Evolutionary conservation across 495 filamentous ascomycete species (phyloP).

Genomic region (Massariosphaeria phaeospora): DNA sequence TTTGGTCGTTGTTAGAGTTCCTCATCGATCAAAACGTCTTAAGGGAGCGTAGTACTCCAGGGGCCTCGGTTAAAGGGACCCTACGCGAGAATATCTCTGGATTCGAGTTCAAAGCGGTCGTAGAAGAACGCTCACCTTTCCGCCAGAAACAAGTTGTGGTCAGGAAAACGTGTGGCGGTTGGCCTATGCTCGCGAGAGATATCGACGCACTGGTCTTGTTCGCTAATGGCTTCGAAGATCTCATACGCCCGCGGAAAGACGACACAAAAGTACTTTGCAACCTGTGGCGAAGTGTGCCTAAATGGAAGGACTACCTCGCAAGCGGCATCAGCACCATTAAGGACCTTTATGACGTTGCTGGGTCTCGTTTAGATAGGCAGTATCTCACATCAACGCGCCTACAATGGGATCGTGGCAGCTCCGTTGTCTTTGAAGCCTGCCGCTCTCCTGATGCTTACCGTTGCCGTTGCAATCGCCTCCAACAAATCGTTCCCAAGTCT

Average conservation of each 20-base stretch:
- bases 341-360: conserved; percentile 28
- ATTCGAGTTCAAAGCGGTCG: conserved; percentile 31
- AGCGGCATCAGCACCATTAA: conserved; percentile 17
- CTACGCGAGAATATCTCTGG: conserved; percentile 16
- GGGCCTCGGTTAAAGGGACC: conserved; percentile 10
- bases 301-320: conserved; percentile 30
- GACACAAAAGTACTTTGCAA: conserved; percentile 14
- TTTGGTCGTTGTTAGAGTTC: conserved; percentile 33
- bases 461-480: conserved; percentile 13
- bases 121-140: conserved; percentile 19
- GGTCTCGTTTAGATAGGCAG: conserved; percentile 6
- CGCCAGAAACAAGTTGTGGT: conserved; percentile 14
- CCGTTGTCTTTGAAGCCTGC: conserved; percentile 29
- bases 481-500: conserved; percentile 16
- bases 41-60: background rate
- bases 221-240: conserved; percentile 30
- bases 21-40: conserved; percentile 27
- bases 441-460: background rate
- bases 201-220: conserved; percentile 32
- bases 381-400: conserved; percentile 24
- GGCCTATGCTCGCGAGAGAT: conserved; percentile 27
- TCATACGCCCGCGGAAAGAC: conserved; percentile 22
- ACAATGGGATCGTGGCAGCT: conserved; percentile 32
- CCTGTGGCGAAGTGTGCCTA: conserved; percentile 25
- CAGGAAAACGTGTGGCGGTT: conserved; percentile 28